Evolutionary conservation across 192 early-diverging fungal species (phyloP), one percentile per base, ranked within the genome.

Genomic region (Backusella circina): DNA sequence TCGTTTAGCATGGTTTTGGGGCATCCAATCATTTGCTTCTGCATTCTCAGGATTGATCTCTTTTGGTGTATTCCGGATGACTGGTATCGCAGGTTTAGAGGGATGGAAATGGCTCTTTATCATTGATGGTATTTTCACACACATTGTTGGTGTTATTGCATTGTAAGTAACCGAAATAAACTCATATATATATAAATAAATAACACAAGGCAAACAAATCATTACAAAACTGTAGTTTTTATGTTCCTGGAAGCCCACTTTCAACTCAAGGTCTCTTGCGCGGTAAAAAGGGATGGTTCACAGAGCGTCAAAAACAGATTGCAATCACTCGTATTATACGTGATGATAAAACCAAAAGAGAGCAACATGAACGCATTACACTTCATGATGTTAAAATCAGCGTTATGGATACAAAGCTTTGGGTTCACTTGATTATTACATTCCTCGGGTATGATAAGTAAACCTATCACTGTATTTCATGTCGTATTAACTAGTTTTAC

Each of bases 21-120:
- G 76, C 30, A 79, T 84, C 13, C 78, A 85, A 31, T 47, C 86
- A 10, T 66, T 90, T 10, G 84, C 89, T 35, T 84, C 84, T 33
- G 84, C 87, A 13, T 81, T 82, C 47, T 83, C 85, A 16, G 87
- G 88, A 33, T 67, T 90, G 13, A 64, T 92, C n/a, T 79, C 91
- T 2, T 90, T 84, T 68, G 88, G 80, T 54, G 83, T 92, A 75
- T 82, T 90, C 4, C 84, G 85, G 8, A 54, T 92, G 71, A 67
- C 82, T 23, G 87, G 89, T 12, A 69, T 81, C 31, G 80, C 67
- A 47, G 88, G 85, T 57, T 73, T 89, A 2, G 50, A 79, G 4
- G 91, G 88, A 12, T 92, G 91, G 91, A 81, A 84, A 38, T 92
- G 91, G 91, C 72, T 91, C 9, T 91, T 91, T 77, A 31, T 88